Percentiles rank a stretch among this genome's conserved stretches.
These are phyloP conservation scores for Aphanomyces euteiches DNA, from an alignment of 352 stramenopile species.

Conservation along the genomic window DNA sequence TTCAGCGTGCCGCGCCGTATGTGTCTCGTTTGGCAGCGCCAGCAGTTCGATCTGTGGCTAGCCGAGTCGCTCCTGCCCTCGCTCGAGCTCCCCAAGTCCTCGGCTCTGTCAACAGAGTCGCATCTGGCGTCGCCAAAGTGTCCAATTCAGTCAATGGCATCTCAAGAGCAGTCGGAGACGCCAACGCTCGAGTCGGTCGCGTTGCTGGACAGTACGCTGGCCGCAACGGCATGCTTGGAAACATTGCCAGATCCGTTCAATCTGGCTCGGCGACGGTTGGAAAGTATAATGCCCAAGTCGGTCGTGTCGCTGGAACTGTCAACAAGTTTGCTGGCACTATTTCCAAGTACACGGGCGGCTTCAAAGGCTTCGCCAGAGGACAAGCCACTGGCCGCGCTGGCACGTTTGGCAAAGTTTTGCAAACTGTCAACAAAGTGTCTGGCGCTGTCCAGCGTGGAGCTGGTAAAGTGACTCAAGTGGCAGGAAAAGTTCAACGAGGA, in stretches of 20 bases:
- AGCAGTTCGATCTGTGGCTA: too few species aligned
- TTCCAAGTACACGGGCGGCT: background rate
- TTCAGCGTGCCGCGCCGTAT: slow-evolving; percentile 1
- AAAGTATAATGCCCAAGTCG: slow-evolving; percentile 1
- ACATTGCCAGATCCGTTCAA: background rate
- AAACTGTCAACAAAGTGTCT: slow-evolving; percentile 4
- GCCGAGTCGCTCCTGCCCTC: too few species aligned
- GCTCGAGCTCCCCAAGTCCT: background rate
- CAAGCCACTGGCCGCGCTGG: background rate
- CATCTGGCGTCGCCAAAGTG: background rate
- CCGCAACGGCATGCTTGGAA: background rate
- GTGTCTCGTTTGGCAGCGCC: background rate
- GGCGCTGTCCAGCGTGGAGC: slow-evolving; percentile 1
- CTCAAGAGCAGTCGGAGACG: background rate
- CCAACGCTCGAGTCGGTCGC: background rate
- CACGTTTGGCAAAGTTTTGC: background rate
- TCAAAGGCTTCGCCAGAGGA: background rate
- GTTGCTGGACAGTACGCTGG: background rate
- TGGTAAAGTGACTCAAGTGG: background rate
- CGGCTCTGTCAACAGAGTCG: background rate
- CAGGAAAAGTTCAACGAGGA: background rate
- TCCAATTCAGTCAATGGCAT: background rate
- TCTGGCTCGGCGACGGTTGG: background rate
- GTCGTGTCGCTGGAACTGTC: background rate
- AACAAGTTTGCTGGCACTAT: background rate